phyloP scores from a whole-genome alignment of 805 yeast genomes.

The Osmozyma mogii region DNA sequence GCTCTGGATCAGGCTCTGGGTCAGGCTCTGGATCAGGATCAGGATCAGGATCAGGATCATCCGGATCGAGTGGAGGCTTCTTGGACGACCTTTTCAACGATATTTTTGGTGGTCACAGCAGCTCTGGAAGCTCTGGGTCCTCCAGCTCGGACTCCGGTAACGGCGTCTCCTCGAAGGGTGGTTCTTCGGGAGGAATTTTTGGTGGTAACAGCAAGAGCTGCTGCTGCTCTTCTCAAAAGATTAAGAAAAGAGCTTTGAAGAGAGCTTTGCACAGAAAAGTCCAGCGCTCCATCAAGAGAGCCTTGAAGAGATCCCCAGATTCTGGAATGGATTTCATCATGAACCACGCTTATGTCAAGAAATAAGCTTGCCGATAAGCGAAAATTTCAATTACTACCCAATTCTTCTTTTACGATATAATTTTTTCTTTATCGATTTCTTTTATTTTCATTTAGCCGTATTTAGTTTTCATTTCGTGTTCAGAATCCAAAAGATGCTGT shows the following conservation, averaged over 20 bases:
- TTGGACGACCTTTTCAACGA: background rate
- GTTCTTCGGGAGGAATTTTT: background rate
- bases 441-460: slow-evolving; percentile 2
- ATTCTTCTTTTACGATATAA: slow-evolving; percentile 1
- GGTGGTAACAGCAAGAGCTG: slow-evolving; percentile 12
- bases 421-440: slow-evolving; percentile 1
- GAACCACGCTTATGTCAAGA: too few relatives aligned
- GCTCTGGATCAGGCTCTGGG: background rate
- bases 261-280: slow-evolving; percentile 18
- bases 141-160: background rate
- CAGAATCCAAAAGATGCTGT: background rate
- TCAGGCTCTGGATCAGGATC: slow-evolving; percentile 1
- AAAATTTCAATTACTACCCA: slow-evolving; percentile 2
- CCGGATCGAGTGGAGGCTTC: background rate
- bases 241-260: slow-evolving; percentile 14
- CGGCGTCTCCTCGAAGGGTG: background rate
- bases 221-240: slow-evolving; percentile 17
- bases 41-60: background rate
- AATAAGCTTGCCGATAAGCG: slow-evolving; percentile 7
- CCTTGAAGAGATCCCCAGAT: slow-evolving; percentile 16
- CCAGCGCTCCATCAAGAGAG: slow-evolving; percentile 13
- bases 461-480: background rate
- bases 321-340: background rate
- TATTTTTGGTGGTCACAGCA: background rate
- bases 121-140: background rate